A percentile compares a stretch with the other conserved stretches of the same genome.
Evolutionary conservation across 768 basidiomycete species (phyloP).

Genomic region (Baorangia bicolor): DNA sequence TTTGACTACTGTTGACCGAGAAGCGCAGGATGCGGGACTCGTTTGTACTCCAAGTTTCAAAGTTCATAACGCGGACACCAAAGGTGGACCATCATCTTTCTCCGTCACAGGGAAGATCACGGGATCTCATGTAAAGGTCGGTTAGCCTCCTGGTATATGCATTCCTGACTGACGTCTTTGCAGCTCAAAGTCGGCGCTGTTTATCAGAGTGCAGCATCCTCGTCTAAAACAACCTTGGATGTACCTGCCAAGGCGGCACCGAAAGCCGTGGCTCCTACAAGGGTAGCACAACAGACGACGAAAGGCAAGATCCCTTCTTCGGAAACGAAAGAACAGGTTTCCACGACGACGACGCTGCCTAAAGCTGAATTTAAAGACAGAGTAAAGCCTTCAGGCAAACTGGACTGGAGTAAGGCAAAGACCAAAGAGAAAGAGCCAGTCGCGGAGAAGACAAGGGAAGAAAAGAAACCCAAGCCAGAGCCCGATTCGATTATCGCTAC

Average conservation of each 20-base stretch:
- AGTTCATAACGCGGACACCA: constrained; percentile 36
- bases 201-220: constrained; percentile 30
- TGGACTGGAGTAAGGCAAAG: constrained; percentile 64
- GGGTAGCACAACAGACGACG: constrained; percentile 13
- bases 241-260: constrained; percentile 15
- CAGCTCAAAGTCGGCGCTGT: constrained; percentile 16
- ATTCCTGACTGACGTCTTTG: neutral
- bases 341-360: constrained; percentile 23
- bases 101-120: constrained; percentile 44
- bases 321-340: constrained; percentile 25
- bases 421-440: constrained; percentile 35
- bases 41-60: constrained; percentile 35
- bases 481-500: neutral
- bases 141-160: neutral
- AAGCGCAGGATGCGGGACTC: constrained; percentile 44
- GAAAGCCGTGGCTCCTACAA: constrained; percentile 11
- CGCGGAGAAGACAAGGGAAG: constrained; percentile 10
- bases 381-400: constrained; percentile 44
- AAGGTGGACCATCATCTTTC: constrained; percentile 12
- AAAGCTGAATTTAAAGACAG: constrained; percentile 27
- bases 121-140: constrained; percentile 47
- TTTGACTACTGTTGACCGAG: neutral
- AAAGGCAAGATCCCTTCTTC: constrained; percentile 27
- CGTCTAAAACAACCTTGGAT: constrained; percentile 45
- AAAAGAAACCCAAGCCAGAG: constrained; percentile 20